Percentiles rank a stretch among this genome's conserved stretches.
Evolutionary conservation across 2,329 filamentous ascomycete species (phyloP).

Genomic region (Pezicula radicicola): DNA sequence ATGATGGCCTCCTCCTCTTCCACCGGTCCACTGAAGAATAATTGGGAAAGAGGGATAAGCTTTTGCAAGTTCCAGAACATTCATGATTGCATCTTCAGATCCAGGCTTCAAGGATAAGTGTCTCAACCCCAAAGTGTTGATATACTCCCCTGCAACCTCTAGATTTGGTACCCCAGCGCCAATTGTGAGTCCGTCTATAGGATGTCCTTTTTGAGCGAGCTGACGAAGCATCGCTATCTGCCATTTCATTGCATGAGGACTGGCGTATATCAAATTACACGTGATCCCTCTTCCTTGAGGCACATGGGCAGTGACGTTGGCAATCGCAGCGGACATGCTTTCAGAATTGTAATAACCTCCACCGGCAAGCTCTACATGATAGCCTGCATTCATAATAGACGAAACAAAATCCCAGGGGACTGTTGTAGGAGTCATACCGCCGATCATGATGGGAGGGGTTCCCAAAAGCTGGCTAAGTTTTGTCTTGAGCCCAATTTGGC

Average conservation of each 20-base stretch:
- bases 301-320: constrained; percentile 80
- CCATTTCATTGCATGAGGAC: constrained; percentile 86
- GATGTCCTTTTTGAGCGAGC: constrained; percentile 79
- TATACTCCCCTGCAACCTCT: constrained; percentile 90
- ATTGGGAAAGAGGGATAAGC: constrained; percentile 94
- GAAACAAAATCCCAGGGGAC: constrained; percentile 90
- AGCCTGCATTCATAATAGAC: constrained; percentile 94
- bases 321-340: constrained; percentile 77
- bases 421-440: constrained; percentile 90
- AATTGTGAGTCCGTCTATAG: constrained; percentile 88
- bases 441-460: constrained; percentile 83
- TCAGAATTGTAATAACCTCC: constrained; percentile 85
- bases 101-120: constrained; percentile 95
- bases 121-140: constrained; percentile 86
- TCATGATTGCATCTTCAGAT: constrained; percentile 81
- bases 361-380: constrained; percentile 86
- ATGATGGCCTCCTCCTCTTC: constrained; percentile 89
- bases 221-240: constrained; percentile 82
- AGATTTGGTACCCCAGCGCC: constrained; percentile 94
- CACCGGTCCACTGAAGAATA: constrained; percentile 91
- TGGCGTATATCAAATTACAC: constrained; percentile 89
- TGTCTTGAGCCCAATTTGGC: no score
- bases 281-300: constrained; percentile 84
- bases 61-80: constrained; percentile 88
- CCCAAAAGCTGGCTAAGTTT: constrained; percentile 63